A percentile compares a stretch with the other conserved stretches of the same genome.
phyloP scores from a whole-genome alignment of 495 filamentous ascomycete genomes.

The Talaromyces nanjingensis region DNA sequence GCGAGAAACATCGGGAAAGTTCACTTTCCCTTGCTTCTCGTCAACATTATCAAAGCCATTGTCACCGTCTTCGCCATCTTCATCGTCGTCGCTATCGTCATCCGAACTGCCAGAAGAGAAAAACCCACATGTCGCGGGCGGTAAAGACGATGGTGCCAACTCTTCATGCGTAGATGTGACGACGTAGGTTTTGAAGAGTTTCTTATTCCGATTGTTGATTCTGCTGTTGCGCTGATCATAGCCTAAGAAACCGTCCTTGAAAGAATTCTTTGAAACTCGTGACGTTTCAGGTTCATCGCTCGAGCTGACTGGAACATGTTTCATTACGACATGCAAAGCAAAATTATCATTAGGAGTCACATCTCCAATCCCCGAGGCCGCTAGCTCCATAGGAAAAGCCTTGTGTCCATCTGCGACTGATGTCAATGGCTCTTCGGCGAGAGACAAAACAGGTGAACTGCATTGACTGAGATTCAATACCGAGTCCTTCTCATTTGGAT shows the following conservation, averaged over 20 bases:
- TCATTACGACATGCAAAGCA: slow-evolving; percentile 45
- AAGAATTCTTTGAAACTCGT: background rate
- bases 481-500: background rate
- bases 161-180: slow-evolving; percentile 3
- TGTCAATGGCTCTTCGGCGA: slow-evolving; percentile 19
- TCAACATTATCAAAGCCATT: background rate
- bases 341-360: slow-evolving; percentile 64
- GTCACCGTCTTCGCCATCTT: background rate
- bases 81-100: background rate
- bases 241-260: background rate
- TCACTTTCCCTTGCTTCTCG: background rate
- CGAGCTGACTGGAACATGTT: slow-evolving; percentile 24
- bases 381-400: slow-evolving; percentile 30
- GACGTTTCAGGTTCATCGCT: background rate
- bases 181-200: slow-evolving; percentile 7
- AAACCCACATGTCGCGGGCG: slow-evolving; percentile 7
- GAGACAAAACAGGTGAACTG: slow-evolving; percentile 4
- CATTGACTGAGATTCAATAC: background rate
- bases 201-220: background rate
- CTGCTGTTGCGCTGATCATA: background rate
- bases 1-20: background rate
- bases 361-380: slow-evolving; percentile 59
- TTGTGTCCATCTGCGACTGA: slow-evolving; percentile 22
- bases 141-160: slow-evolving; percentile 4
- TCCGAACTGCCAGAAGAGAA: slow-evolving; percentile 7